Evolutionary conservation across 345 rosid genomes (phyloP).

Genomic region (Pelargonium nanum): DNA sequence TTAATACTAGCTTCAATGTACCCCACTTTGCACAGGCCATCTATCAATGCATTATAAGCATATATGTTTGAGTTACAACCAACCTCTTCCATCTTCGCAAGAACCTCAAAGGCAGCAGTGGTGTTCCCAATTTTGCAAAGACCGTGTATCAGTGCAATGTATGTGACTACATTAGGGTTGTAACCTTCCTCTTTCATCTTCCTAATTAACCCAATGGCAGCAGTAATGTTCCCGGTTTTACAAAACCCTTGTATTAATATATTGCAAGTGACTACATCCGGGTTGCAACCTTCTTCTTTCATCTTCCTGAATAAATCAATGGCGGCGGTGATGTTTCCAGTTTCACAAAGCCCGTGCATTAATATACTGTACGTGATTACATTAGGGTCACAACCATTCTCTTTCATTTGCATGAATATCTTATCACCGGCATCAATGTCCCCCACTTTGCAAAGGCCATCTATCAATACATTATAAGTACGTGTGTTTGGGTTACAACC

Average conservation of each 20-base stretch:
- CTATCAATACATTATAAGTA: slow-evolving; percentile 53
- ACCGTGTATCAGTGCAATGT: slow-evolving; percentile 67
- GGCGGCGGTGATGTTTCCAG: slow-evolving; percentile 42
- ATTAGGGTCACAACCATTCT: slow-evolving; percentile 45
- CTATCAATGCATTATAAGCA: slow-evolving; percentile 39
- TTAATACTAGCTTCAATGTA: slow-evolving; percentile 47
- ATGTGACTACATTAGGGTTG: slow-evolving; percentile 39
- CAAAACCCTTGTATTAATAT: slow-evolving; percentile 54
- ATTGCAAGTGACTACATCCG: slow-evolving; percentile 38
- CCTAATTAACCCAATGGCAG: slow-evolving; percentile 42
- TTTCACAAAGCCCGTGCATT: slow-evolving; percentile 55
- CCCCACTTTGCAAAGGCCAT: slow-evolving; percentile 45
- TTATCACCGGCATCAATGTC: slow-evolving; percentile 63
- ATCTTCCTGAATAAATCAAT: slow-evolving; percentile 55
- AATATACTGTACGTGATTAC: slow-evolving; percentile 52
- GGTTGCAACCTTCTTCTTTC: slow-evolving; percentile 44
- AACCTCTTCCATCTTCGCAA: slow-evolving; percentile 50
- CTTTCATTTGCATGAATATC: slow-evolving; percentile 46
- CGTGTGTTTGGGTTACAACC: slow-evolving; percentile 49
- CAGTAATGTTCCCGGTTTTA: slow-evolving; percentile 43
- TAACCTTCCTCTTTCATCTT: slow-evolving; percentile 60
- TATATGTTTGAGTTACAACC: slow-evolving; percentile 49
- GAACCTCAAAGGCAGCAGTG: slow-evolving; percentile 42
- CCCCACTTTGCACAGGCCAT: slow-evolving; percentile 48
- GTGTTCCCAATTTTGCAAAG: slow-evolving; percentile 48